Evolutionary conservation across 257 asterid genomes (phyloP), one percentile per base, ranked within the genome.

Genomic region (Primulina eburnea): DNA sequence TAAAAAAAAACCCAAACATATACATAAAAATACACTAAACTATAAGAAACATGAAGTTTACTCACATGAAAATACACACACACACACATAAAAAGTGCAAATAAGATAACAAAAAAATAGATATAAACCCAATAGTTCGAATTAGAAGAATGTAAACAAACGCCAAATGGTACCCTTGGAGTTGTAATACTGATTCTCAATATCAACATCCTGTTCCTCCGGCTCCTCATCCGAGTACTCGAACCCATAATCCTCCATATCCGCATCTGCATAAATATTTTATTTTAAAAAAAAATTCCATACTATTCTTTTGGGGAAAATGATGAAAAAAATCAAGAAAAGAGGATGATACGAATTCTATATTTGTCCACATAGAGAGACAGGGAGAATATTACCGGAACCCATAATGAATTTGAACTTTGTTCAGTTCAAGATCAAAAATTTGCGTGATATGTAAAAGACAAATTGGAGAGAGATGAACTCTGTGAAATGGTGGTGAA

Each of bases 141-240:
- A 12, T 14, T 16, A 47, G 14, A 47, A 18, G 7, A 47, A 38
- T 8, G 32, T 18, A 12, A 68, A 56, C 58, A 32, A 38, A 76
- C 21, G 21, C 58, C 24, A 4, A 56, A 52, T 47, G 62, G 64
- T 63, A 87, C 99, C 97, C 82, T 94, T 94, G n/a, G 99, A 89
- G 79, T 94, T 94, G 83, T 94, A 94, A 75, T 94, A 94, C 79
- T 94, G 97, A 68, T 94, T 94, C 81, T 91, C 99, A 40, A 94
- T 89, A 75, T 94, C 99, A 65, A 91, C 96, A 74, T 94, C 96
- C 83, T 91, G 96, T 69, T 94, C 99, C 75, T 91, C 97, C 2
- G 92, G 96, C 76, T 94, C 99, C 68, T 94, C 99, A 62, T 94
- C 97, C 1, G 97, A 94, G 83, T 94, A 94, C 87, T 94, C 97